phyloP scores from a whole-genome alignment of 2,329 filamentous ascomycete genomes.

The Colletotrichum falcatum region DNA sequence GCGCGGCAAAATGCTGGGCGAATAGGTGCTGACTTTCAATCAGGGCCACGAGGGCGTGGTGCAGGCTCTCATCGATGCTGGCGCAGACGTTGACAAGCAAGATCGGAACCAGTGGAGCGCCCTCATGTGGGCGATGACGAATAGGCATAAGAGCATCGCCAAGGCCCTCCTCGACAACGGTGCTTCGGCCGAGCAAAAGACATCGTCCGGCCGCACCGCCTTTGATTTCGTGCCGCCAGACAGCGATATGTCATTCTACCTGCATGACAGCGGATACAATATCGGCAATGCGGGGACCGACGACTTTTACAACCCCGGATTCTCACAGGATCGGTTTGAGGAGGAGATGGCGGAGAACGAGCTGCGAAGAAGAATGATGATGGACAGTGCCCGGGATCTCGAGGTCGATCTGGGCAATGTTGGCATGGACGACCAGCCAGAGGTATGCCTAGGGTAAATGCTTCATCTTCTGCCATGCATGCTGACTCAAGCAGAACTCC shows the following conservation, averaged over 20 bases:
- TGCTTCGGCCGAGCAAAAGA: conserved; percentile 95
- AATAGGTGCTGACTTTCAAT: conserved; percentile 17
- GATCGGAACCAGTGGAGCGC: conserved; percentile 98
- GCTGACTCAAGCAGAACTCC: conserved; percentile 16
- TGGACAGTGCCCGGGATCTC: conserved; percentile 96
- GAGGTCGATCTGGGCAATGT: conserved; percentile 97
- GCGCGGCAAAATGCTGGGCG: background rate
- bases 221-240: conserved; percentile 96
- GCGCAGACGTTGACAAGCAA: conserved; percentile 90
- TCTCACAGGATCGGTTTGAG: conserved; percentile 93
- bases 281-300: conserved; percentile 85
- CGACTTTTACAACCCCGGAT: conserved; percentile 94
- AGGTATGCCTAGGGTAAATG: conserved; percentile 66
- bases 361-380: conserved; percentile 97
- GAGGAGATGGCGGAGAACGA: conserved; percentile 98
- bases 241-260: conserved; percentile 95
- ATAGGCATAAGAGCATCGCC: conserved; percentile 94
- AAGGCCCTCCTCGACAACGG: conserved; percentile 93
- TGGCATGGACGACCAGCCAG: conserved; percentile 94
- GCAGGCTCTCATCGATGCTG: conserved; percentile 82
- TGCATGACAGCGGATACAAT: conserved; percentile 93
- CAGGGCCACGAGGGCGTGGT: conserved; percentile 93
- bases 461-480: conserved; percentile 45
- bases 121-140: conserved; percentile 99
- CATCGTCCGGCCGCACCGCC: conserved; percentile 90